Percentiles rank a stretch among this genome's conserved stretches.
These are phyloP conservation scores for Mycena indigotica DNA, from an alignment of 768 basidiomycete genomes.

Conservation along the genomic window DNA sequence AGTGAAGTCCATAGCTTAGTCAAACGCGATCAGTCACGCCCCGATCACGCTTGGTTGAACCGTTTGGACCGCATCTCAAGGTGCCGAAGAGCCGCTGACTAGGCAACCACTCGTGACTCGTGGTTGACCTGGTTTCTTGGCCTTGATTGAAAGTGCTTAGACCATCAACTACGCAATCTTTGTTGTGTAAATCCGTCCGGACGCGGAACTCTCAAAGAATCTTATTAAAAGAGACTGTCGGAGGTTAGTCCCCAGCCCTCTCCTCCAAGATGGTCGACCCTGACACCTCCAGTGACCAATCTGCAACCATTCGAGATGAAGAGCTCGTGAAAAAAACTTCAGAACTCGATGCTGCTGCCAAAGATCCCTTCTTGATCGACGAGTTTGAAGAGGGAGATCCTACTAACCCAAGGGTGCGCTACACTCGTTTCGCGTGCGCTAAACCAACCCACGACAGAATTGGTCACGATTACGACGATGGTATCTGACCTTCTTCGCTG, in stretches of 20 bases:
- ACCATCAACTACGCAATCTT: background rate
- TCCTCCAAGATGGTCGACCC: background rate
- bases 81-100: too few species aligned
- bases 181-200: background rate
- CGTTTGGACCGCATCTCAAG: too few species aligned
- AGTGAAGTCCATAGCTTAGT: conserved; percentile 73
- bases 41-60: too few species aligned
- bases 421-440: background rate
- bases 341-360: conserved; percentile 1
- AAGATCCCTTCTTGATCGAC: conserved; percentile 37
- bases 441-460: conserved; percentile 41
- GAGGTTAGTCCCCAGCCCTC: background rate
- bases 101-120: too few species aligned
- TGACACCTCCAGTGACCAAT: background rate
- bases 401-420: conserved; percentile 47
- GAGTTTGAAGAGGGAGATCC: conserved; percentile 42
- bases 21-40: background rate
- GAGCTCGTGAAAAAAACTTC: background rate
- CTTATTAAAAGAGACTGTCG: background rate
- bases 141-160: too few species aligned
- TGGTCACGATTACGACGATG: conserved; percentile 50
- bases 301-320: background rate
- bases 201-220: background rate
- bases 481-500: conserved; percentile 53
- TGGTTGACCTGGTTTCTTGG: too few species aligned